These are phyloP conservation scores for Rhizopus sp. DNA, from an alignment of 371 early-diverging fungal species.

Conservation along the genomic window DNA sequence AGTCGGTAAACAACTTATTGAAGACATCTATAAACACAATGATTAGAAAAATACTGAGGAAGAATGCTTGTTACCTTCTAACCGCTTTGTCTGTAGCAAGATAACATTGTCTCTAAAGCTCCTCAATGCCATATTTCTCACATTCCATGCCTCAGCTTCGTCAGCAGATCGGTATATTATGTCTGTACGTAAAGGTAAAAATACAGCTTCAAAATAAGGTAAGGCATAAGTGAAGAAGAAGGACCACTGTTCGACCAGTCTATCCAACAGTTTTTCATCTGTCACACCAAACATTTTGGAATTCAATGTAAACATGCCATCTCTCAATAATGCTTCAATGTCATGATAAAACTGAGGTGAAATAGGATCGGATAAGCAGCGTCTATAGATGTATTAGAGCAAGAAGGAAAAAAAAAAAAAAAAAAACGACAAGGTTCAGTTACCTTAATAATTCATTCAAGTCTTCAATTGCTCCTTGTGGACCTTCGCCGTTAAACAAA, in stretches of 20 bases:
- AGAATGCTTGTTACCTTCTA: constrained; percentile 57
- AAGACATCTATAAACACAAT: constrained; percentile 57
- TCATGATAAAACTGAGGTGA: constrained; percentile 53
- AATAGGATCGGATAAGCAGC: constrained; percentile 60
- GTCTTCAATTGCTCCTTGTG: constrained; percentile 82
- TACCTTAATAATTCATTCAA: constrained; percentile 79
- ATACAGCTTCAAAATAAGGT: constrained; percentile 86
- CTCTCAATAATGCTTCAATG: constrained; percentile 63
- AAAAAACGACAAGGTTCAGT: constrained; percentile 3
- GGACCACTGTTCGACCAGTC: constrained; percentile 84
- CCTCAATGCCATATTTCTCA: constrained; percentile 66
- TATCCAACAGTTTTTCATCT: constrained; percentile 70
- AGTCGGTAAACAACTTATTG: constrained; percentile 66
- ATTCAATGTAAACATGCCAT: constrained; percentile 76
- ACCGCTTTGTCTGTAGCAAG: constrained; percentile 62
- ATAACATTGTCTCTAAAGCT: constrained; percentile 76
- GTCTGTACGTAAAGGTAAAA: constrained; percentile 72
- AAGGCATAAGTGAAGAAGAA: constrained; percentile 83
- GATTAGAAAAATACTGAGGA: background rate
- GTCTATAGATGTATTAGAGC: constrained; percentile 29
- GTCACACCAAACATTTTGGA: constrained; percentile 72
- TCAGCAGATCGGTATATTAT: constrained; percentile 43
- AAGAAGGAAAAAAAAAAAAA: background rate
- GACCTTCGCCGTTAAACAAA: constrained; percentile 84
- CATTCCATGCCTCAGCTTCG: constrained; percentile 58